Percentiles rank a stretch among this genome's conserved stretches.
These are phyloP conservation scores for Earliella scabrosa DNA, from an alignment of 1,284 basidiomycete genomes.

Conservation along the genomic window DNA sequence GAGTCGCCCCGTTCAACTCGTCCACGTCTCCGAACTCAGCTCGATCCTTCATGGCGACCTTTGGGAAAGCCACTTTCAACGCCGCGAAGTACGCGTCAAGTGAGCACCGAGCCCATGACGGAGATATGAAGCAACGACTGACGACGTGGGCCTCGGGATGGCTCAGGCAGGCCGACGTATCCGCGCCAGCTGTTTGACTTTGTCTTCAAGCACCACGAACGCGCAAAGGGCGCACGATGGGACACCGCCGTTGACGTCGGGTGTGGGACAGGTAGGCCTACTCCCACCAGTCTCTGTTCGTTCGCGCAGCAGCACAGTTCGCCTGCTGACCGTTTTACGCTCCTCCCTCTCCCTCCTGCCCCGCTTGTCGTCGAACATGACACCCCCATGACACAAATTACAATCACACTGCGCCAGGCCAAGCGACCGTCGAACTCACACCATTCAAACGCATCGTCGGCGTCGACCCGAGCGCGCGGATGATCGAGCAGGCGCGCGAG, in stretches of 20 bases:
- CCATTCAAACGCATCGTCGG: conserved; percentile 70
- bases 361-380: too few species aligned
- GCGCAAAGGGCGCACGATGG: conserved; percentile 46
- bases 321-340: too few species aligned
- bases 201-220: conserved; percentile 61
- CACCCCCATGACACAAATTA: background rate
- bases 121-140: too few species aligned
- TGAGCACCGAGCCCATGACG: conserved; percentile 6
- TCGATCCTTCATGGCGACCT: conserved; percentile 80
- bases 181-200: conserved; percentile 65
- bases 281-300: too few species aligned
- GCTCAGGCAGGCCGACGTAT: conserved; percentile 60
- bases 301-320: too few species aligned
- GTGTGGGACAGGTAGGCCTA: conserved; percentile 73
- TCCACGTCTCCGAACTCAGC: background rate
- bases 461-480: conserved; percentile 74
- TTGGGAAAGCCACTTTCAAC: conserved; percentile 66
- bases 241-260: conserved; percentile 75
- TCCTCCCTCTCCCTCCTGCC: too few species aligned
- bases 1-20: too few species aligned
- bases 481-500: conserved; percentile 69
- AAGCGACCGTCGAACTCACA: conserved; percentile 67
- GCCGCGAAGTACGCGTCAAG: conserved; percentile 62
- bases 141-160: background rate
- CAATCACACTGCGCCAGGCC: conserved; percentile 45